Base-by-base conservation (phyloP, 306 rosid genomes). In the Pyrus bretschneideri region DNA sequence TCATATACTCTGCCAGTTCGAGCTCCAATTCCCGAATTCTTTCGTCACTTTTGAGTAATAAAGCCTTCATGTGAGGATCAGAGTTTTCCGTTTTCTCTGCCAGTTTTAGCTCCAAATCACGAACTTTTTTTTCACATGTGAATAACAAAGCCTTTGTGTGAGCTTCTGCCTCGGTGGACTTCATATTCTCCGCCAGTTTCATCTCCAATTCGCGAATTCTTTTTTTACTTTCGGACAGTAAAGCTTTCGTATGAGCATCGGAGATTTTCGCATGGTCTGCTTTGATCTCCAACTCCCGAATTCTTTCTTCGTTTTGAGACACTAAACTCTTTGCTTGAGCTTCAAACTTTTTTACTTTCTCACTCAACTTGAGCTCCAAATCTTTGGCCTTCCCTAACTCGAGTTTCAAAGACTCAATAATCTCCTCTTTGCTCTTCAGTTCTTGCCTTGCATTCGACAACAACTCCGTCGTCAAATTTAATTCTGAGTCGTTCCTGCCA, bases 281-380 rank as follows among this genome's bases (percentile, higher is more conserved):
- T 62, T 90, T 89, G 0, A 38, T 64, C 72, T 90, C 92, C 76
- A 88, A 55, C 63, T 92, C 90, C 27, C 68, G 86, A 64, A 86
- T 60, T 33, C 71, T 72, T 61, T 68, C 76, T 22, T 77, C 77
- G 11, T 81, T 81, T 1, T 84, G 85, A 22, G 81, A 72, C 45
- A 77, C 17, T 40, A 75, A 55, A 30, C 54, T 77, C 72, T 51
- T 52, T 15, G 82, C 65, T 6, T 78, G 65, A 15, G 72, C 80
- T 77, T 89, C 95, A 2, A 42, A 68, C n/a, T 8, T 42, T 9
- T 78, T 66, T 46, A 62, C 81, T 65, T 63, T 83, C 70, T 80
- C 81, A 9, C 66, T 61, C 64, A 77, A 52, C 60, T 76, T 77
- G 18, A 51, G 72, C 74, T 87, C 80, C 80, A 69, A 72, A 23